phyloP scores from a whole-genome alignment of 176 grass and related monocot species.

The Paspalum notatum region DNA sequence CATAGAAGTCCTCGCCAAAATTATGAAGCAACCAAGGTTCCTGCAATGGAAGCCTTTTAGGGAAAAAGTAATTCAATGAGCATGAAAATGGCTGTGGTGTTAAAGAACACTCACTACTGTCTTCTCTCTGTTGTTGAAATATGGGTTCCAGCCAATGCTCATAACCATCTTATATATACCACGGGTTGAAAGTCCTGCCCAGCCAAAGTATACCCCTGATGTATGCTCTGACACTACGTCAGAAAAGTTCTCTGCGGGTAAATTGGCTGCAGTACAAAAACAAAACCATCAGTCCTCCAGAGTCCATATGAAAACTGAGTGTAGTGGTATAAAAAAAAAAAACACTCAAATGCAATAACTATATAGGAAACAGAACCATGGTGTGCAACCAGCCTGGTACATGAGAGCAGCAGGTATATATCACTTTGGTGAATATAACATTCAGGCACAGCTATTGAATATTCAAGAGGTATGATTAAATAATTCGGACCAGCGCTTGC shows the following conservation, averaged over 20 bases:
- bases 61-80: slow-evolving; percentile 29
- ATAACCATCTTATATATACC: slow-evolving; percentile 97
- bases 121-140: slow-evolving; percentile 94
- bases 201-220: slow-evolving; percentile 95
- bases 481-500: not conserved
- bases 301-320: slow-evolving; percentile 11
- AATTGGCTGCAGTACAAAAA: slow-evolving; percentile 67
- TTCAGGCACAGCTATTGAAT: not conserved
- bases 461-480: slow-evolving; percentile 7
- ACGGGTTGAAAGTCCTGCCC: slow-evolving; percentile 65
- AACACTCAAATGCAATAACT: not conserved
- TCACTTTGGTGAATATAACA: slow-evolving; percentile 12
- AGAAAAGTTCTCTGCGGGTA: slow-evolving; percentile 83
- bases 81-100: not conserved
- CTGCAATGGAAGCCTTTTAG: slow-evolving; percentile 46
- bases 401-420: not conserved
- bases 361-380: slow-evolving; percentile 18
- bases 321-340: not conserved
- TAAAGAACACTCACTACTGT: slow-evolving; percentile 66
- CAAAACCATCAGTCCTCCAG: slow-evolving; percentile 32
- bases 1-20: slow-evolving; percentile 83
- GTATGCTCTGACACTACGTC: slow-evolving; percentile 79
- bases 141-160: slow-evolving; percentile 99
- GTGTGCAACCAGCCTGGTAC: not conserved
- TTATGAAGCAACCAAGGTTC: slow-evolving; percentile 96